Percentiles rank a stretch among this genome's conserved stretches.
phyloP scores from a whole-genome alignment of 2,329 filamentous ascomycete genomes.

The Colletotrichum costaricense region DNA sequence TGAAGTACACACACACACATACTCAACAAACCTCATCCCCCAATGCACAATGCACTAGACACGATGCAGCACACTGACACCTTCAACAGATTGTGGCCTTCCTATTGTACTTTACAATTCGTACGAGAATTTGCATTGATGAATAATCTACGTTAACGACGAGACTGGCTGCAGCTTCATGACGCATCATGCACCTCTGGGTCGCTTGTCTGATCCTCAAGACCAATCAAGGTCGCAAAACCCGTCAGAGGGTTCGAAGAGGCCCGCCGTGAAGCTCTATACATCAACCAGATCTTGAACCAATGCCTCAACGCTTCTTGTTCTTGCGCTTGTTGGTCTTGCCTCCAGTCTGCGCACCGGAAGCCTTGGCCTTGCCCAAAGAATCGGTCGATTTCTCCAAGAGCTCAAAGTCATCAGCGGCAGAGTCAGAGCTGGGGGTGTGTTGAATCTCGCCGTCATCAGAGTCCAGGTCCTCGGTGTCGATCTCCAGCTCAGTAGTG shows the following conservation, averaged over 20 bases:
- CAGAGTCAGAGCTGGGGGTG: conserved; percentile 67
- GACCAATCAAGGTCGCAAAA: background rate
- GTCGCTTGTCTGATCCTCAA: background rate
- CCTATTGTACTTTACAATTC: background rate
- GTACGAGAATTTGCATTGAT: conserved; percentile 25
- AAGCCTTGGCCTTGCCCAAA: conserved; percentile 62
- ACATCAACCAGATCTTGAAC: background rate
- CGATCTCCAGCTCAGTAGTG: conserved; percentile 49
- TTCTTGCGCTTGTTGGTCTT: conserved; percentile 65
- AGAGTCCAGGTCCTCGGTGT: conserved; percentile 51
- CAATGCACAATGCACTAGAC: background rate
- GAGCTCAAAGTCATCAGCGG: conserved; percentile 71
- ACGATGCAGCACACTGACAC: conserved; percentile 3
- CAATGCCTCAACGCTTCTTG: conserved; percentile 61
- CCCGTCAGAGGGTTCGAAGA: background rate
- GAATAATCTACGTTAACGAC: conserved; percentile 17
- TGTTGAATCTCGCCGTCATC: conserved; percentile 63
- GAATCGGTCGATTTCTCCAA: conserved; percentile 71
- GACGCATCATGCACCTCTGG: conserved; percentile 7
- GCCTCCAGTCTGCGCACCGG: conserved; percentile 56
- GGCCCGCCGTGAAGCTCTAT: background rate
- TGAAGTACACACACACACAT: background rate
- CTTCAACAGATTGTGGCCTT: background rate
- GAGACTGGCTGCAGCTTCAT: background rate
- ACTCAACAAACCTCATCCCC: background rate